phyloP scores from a whole-genome alignment of 768 basidiomycete genomes.

The Serendipita sp. region DNA sequence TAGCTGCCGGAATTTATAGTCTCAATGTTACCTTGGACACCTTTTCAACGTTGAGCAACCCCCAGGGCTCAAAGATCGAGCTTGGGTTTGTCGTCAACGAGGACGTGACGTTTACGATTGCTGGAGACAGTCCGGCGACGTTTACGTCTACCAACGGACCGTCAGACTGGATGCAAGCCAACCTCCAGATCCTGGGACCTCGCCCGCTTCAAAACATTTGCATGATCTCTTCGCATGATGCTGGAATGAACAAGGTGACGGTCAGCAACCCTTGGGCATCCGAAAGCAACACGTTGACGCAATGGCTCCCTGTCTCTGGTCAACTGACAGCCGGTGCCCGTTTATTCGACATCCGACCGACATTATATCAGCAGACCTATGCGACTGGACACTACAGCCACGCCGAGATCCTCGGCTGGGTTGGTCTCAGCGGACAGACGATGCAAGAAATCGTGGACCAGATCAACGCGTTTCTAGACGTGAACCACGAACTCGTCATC shows the following conservation, averaged over 20 bases:
- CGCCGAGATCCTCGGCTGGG: not conserved
- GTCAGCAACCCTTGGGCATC: not conserved
- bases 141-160: not conserved
- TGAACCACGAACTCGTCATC: conserved; percentile 6
- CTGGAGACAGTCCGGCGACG: not conserved
- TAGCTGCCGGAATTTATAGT: not conserved
- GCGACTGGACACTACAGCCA: conserved; percentile 4
- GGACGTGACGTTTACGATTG: not conserved
- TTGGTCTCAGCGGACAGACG: conserved; percentile 5
- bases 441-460: conserved; percentile 7
- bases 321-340: conserved; percentile 1
- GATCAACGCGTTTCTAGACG: conserved; percentile 4
- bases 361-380: not conserved
- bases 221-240: too few relatives aligned
- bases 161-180: not conserved
- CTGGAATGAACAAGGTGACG: too few relatives aligned
- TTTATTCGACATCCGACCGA: conserved; percentile 9
- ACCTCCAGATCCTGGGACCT: not conserved
- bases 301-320: not conserved
- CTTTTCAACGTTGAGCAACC: not conserved
- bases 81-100: not conserved
- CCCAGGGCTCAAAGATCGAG: not conserved
- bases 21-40: not conserved
- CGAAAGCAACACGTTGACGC: conserved; percentile 3
- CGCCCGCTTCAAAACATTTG: not conserved